Conservation (phyloP, 2,329 filamentous ascomycete genomes). For the Sporothrix protearum region DNA sequence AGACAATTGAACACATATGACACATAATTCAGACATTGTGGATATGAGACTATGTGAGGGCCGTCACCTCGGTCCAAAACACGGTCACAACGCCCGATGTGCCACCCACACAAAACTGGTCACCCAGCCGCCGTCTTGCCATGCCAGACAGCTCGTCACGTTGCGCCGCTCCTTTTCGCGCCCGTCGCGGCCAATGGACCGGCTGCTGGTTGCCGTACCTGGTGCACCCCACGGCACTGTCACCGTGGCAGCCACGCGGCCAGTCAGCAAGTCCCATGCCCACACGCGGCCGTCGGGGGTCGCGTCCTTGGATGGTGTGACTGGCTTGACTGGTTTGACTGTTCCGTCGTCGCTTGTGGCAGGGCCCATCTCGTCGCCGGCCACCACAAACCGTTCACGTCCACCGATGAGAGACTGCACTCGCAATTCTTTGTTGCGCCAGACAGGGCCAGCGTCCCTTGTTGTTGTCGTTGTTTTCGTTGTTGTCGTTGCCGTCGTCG, state of each 20-base stretch:
- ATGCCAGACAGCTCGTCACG: conserved; percentile 59
- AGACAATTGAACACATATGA: conserved; percentile 14
- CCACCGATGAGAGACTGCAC: conserved; percentile 71
- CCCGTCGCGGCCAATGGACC: conserved; percentile 56
- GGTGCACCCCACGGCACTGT: conserved; percentile 51
- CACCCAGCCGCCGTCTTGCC: conserved; percentile 59
- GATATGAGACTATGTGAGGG: not conserved
- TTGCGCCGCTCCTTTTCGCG: conserved; percentile 58
- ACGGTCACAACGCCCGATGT: conserved; percentile 64
- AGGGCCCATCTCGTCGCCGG: conserved; percentile 67
- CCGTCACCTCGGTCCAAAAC: conserved; percentile 43
- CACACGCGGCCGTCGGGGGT: conserved; percentile 59
- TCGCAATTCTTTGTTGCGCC: conserved; percentile 67
- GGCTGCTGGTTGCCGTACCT: conserved; percentile 45
- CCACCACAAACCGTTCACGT: conserved; percentile 72
- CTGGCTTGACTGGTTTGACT: conserved; percentile 26
- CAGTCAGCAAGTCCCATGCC: conserved; percentile 81
- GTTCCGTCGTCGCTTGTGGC: conserved; percentile 32
- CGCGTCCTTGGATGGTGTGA: conserved; percentile 25
- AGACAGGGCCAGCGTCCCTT: conserved; percentile 27
- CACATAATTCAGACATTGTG: not conserved
- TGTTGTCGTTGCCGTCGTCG: too few species aligned
- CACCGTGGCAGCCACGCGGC: conserved; percentile 62
- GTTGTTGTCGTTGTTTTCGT: not conserved
- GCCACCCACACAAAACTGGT: conserved; percentile 64